Base-by-base conservation (phyloP, 164 flowering plant species). In the Umbellularia californica region DNA sequence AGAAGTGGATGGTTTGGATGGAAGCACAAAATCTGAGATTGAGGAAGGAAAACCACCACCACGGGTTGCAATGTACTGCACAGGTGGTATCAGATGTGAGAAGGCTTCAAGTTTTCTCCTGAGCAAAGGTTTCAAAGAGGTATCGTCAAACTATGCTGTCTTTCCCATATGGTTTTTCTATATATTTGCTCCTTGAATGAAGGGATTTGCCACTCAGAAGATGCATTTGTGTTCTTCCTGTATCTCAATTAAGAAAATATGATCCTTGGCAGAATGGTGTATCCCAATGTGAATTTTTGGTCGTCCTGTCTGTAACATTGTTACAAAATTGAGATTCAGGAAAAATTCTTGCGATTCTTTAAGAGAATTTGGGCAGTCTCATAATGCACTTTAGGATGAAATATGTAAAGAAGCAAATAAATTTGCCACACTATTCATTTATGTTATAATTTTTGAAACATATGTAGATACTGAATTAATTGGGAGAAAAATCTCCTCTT, bases 21-120 rank as follows among this genome's bases (percentile, higher is more conserved):
- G 27, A 55, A 65, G n/a, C 76, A 69, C 47, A 14, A 27, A 81
- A 63, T 22, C 20, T 5, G 80, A 68, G 65, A 67, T 15, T 67
- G 75, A 76, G 50, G 81, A 78, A 65, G 69, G 63, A 27, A 86
- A 82, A 74, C 55, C 70, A 74, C 93, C 88, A 13, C 83, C 83
- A 24, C 87, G 89, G 63, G 95, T 95, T 77, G 99, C 99, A 27
- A 95, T 95, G 99, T 95, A 95, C 76, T 95, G 99, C 86, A 93
- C 99, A 13, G 97, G 99, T 81, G 97, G 99, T 73, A 95, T 95
- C 76, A 85, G 98, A 72, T 95, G 99, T 77, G 99, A 93, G 88
- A 95, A 95, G 84, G 99, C 98, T 73, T 87, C 99, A 25, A 95
- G 99, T 80, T 90, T 85, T 83, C 96, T 95, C 78, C 87, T 93